phyloP scores from a whole-genome alignment of 2,329 filamentous ascomycete genomes.

The Drechslerella stenobrocha region DNA sequence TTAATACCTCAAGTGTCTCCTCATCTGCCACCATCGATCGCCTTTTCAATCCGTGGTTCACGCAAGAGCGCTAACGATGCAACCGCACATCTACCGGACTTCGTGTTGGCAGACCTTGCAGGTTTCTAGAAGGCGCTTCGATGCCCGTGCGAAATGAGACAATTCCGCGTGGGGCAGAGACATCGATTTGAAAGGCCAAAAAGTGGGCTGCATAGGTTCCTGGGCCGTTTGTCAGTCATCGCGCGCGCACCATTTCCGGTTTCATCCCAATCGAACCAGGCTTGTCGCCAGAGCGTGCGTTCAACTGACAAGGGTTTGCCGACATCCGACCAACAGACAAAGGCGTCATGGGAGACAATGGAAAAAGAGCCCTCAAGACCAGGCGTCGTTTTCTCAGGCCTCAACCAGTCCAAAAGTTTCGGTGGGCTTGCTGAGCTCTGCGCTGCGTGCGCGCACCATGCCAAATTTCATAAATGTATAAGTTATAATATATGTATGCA shows the following conservation, averaged over 20 bases:
- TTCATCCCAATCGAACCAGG: not conserved
- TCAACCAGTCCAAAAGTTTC: not conserved
- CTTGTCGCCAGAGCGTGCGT: not conserved
- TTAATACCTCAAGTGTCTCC: not conserved
- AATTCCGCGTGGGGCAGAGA: constrained; percentile 23
- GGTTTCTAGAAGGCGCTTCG: constrained; percentile 4
- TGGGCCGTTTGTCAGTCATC: not conserved
- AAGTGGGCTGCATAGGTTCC: too few species aligned
- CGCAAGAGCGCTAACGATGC: not conserved
- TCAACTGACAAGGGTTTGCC: not conserved
- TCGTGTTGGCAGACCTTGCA: not conserved
- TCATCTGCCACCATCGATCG: too few species aligned
- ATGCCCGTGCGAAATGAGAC: constrained; percentile 37
- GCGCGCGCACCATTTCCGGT: not conserved
- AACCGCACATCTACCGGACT: not conserved
- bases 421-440: not conserved
- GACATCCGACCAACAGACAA: not conserved
- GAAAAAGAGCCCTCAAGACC: not conserved
- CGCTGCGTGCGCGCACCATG: not conserved
- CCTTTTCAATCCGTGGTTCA: constrained; percentile 3
- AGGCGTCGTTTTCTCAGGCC: not conserved
- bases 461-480: not conserved
- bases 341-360: too few species aligned
- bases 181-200: not conserved
- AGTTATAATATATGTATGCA: not conserved